Evolutionary conservation across 352 stramenopile genomes (phyloP).

Genomic region (Pythium plurisporium): DNA sequence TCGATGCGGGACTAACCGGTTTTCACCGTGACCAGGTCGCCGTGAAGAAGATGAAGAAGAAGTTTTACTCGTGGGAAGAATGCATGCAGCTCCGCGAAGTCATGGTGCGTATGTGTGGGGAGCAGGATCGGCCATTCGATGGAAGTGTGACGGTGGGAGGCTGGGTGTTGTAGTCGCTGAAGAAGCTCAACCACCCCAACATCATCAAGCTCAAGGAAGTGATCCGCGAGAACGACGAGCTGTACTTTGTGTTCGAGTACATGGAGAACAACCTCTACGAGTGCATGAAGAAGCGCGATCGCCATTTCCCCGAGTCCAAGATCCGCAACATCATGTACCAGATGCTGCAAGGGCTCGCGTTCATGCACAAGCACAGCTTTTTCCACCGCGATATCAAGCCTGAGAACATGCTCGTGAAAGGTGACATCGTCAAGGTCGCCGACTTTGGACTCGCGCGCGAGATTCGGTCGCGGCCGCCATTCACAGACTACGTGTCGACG

Average conservation of each 20-base stretch:
- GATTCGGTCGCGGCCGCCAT: slow-evolving; percentile 88
- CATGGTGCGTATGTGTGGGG: slow-evolving; percentile 55
- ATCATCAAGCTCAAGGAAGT: slow-evolving; percentile 99
- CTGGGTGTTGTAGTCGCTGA: slow-evolving; percentile 59
- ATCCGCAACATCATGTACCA: slow-evolving; percentile 98
- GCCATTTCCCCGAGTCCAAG: slow-evolving; percentile 90
- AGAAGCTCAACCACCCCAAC: slow-evolving; percentile 96
- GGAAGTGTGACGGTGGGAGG: not conserved
- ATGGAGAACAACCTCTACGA: slow-evolving; percentile 98
- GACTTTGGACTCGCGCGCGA: slow-evolving; percentile 98
- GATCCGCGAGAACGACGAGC: slow-evolving; percentile 95
- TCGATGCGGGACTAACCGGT: no score
- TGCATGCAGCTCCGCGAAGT: slow-evolving; percentile 97
- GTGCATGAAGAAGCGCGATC: slow-evolving; percentile 92
- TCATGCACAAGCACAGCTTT: slow-evolving; percentile 98
- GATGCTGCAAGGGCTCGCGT: slow-evolving; percentile 95
- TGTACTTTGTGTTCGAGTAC: slow-evolving; percentile 99
- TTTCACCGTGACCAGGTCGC: no score
- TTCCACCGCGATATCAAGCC: slow-evolving; percentile 99
- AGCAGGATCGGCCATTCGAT: not conserved
- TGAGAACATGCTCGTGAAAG: slow-evolving; percentile 97
- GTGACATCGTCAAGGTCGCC: slow-evolving; percentile 95
- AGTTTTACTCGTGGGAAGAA: slow-evolving; percentile 95
- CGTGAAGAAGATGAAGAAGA: slow-evolving; percentile 98
- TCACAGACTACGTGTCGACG: slow-evolving; percentile 98